phyloP scores from a whole-genome alignment of 2,329 filamentous ascomycete species.

The Pyricularia grisea region DNA sequence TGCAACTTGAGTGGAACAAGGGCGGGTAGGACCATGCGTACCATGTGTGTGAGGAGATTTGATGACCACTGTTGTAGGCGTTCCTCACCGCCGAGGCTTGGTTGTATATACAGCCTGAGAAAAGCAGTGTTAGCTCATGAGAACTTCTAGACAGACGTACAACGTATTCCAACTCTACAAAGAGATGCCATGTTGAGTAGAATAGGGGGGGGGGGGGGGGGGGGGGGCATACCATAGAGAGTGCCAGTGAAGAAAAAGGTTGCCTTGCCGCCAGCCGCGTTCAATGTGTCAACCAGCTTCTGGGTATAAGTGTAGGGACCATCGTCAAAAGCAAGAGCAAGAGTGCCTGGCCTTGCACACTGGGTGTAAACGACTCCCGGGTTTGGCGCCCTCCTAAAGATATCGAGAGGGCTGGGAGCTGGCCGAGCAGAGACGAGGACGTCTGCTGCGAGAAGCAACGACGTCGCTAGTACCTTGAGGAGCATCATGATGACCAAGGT shows the following conservation, averaged over 20 bases:
- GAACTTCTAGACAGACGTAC: too few species aligned
- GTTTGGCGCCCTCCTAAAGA: conserved; percentile 29
- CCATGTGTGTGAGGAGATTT: conserved; percentile 46
- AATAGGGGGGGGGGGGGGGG: too few species aligned
- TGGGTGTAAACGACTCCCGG: conserved; percentile 34
- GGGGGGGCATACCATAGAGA: conserved; percentile 36
- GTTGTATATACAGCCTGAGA: conserved; percentile 33
- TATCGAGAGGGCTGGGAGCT: conserved; percentile 22
- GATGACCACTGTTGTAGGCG: conserved; percentile 39
- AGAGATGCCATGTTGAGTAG: too few species aligned
- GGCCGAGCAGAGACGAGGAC: conserved; percentile 5
- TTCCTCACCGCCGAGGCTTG: conserved; percentile 43
- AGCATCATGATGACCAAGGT: conserved; percentile 3
- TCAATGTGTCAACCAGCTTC: conserved; percentile 39
- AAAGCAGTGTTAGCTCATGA: neutral
- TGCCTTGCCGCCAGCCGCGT: conserved; percentile 36
- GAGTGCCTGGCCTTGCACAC: conserved; percentile 31
- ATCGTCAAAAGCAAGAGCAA: conserved; percentile 46
- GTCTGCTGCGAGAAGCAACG: conserved; percentile 6
- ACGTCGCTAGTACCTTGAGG: neutral
- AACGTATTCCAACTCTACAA: neutral
- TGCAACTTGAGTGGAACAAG: too few species aligned
- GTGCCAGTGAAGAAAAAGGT: conserved; percentile 46
- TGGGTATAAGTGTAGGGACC: conserved; percentile 40
- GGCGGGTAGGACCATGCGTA: conserved; percentile 11